Conservation (phyloP, 139 green algal genomes). For the Trebouxia sp. region DNA sequence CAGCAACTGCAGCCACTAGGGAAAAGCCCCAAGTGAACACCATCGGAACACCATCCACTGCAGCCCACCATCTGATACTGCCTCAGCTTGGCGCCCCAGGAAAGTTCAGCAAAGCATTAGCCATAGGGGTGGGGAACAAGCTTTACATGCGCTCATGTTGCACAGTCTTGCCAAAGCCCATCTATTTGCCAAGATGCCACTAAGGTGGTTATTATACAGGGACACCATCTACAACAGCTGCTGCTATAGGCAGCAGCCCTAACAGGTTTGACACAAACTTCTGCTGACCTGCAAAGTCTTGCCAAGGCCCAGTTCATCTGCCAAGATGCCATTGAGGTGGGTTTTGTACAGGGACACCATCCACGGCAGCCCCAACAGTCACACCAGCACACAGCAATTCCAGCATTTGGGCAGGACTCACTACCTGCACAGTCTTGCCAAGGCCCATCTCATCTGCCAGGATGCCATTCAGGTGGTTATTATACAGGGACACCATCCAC, state of each 20-base stretch:
- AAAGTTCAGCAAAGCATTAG: no score
- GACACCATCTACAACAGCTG: constrained; percentile 97
- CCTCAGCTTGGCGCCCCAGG: no score
- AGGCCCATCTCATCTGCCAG: constrained; percentile 96
- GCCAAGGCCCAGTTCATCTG: no score
- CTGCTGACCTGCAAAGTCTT: constrained; percentile 34
- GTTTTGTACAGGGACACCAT: constrained; percentile 97
- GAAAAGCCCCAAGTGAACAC: no score
- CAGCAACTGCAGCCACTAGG: no score
- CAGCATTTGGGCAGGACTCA: neutral
- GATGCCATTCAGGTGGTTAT: constrained; percentile 97
- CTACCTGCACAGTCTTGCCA: constrained; percentile 36
- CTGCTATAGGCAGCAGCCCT: no score
- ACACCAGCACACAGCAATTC: neutral
- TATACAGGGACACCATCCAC: constrained; percentile 98
- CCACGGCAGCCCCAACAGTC: constrained; percentile 90
- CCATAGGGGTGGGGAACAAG: no score
- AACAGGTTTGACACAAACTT: constrained; percentile 48
- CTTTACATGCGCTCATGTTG: constrained; percentile 34
- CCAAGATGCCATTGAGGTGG: constrained; percentile 95
- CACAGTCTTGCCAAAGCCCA: no score
- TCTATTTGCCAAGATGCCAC: constrained; percentile 97
- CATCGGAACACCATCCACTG: constrained; percentile 96
- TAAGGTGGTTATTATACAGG: constrained; percentile 95
- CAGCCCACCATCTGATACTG: no score